phyloP scores from a whole-genome alignment of 257 asterid species.

The Jacaranda copaia region DNA sequence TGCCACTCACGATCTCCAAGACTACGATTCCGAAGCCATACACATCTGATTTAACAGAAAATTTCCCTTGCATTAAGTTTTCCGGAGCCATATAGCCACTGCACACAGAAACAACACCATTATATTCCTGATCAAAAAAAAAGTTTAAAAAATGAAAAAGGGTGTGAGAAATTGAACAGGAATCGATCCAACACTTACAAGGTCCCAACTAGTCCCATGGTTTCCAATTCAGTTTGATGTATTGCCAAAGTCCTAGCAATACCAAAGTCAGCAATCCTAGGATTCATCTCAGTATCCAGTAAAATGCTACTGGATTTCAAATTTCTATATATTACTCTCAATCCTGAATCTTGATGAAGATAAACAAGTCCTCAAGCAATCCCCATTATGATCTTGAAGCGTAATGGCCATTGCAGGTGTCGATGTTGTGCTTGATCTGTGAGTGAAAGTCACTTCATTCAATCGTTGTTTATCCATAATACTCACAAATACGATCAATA shows the following conservation, averaged over 20 bases:
- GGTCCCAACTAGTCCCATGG: not conserved
- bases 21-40: constrained; percentile 18
- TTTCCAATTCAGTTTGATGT: not conserved
- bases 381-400: too few species aligned
- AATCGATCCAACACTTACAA: not conserved
- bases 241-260: not conserved
- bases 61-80: not conserved
- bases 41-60: constrained; percentile 11
- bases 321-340: too few species aligned
- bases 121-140: not conserved
- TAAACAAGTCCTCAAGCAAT: too few species aligned
- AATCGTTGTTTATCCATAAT: too few species aligned
- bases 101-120: not conserved
- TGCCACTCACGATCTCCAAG: constrained; percentile 15
- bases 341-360: too few species aligned
- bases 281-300: constrained; percentile 25
- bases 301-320: not conserved
- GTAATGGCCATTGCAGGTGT: too few species aligned
- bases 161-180: not conserved
- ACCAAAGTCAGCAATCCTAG: too few species aligned
- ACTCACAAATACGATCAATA: not conserved
- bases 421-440: too few species aligned
- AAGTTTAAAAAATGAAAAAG: not conserved
- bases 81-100: constrained; percentile 21
- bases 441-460: too few species aligned